phyloP scores from a whole-genome alignment of 805 yeast genomes.

The Candida orba region DNA sequence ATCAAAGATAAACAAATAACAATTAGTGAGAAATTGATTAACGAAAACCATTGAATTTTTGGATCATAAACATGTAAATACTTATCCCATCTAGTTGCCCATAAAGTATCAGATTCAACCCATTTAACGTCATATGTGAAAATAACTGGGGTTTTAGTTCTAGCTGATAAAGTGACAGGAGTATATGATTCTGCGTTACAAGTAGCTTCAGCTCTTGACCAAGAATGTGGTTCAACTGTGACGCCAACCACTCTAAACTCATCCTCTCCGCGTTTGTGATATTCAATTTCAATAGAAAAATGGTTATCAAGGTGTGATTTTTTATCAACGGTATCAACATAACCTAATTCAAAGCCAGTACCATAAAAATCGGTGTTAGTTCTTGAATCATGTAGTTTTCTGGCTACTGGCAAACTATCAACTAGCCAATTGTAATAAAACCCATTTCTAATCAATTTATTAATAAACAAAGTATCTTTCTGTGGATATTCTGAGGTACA shows the following conservation, averaged over 20 bases:
- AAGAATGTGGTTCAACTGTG: conserved; percentile 63
- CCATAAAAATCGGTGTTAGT: conserved; percentile 63
- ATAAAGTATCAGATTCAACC: conserved; percentile 60
- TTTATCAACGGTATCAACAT: conserved; percentile 43
- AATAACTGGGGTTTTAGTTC: conserved; percentile 46
- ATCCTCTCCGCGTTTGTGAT: conserved; percentile 64
- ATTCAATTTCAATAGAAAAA: conserved; percentile 70
- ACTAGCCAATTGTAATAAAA: conserved; percentile 88
- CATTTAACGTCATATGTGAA: conserved; percentile 84
- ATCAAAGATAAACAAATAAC: conserved; percentile 71
- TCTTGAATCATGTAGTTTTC: conserved; percentile 44
- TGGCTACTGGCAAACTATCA: conserved; percentile 93
- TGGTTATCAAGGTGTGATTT: conserved; percentile 70
- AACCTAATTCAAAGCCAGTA: conserved; percentile 76
- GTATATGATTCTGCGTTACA: conserved; percentile 25
- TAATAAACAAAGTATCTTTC: conserved; percentile 67
- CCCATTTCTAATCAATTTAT: conserved; percentile 71
- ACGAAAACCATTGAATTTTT: conserved; percentile 92
- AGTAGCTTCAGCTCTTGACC: conserved; percentile 32
- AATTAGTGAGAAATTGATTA: conserved; percentile 77
- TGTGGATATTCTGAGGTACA: conserved; percentile 56
- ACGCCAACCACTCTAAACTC: conserved; percentile 88
- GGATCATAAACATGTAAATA: conserved; percentile 89
- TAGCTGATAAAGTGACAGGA: conserved; percentile 44
- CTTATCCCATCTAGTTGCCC: conserved; percentile 99